Conservation (phyloP, 2,329 filamentous ascomycete species). For the Aspergillus sp. region DNA sequence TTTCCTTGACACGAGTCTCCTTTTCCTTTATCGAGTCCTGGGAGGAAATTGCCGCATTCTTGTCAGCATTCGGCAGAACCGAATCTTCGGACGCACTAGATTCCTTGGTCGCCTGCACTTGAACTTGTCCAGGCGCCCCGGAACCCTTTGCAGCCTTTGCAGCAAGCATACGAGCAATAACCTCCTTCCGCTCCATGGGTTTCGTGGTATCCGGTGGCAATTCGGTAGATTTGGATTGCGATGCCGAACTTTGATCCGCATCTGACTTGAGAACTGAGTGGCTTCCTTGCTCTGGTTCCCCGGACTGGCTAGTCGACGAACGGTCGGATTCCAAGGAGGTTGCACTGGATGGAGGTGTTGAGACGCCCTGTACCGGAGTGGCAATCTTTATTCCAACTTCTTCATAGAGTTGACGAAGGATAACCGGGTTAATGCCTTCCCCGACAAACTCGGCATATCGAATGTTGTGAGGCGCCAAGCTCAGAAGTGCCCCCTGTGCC, state of each 20-base stretch:
- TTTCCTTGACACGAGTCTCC: conserved; percentile 42
- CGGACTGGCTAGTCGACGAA: not conserved
- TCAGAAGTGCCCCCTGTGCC: conserved; percentile 68
- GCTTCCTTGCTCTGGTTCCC: not conserved
- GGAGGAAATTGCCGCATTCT: conserved; percentile 8
- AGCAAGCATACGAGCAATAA: conserved; percentile 75
- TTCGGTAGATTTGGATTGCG: not conserved
- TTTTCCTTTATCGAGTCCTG: conserved; percentile 27
- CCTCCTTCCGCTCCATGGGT: conserved; percentile 70
- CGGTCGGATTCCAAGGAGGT: not conserved
- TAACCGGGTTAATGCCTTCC: conserved; percentile 67
- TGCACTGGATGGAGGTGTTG: not conserved
- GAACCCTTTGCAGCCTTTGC: conserved; percentile 63
- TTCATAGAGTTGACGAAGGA: conserved; percentile 67
- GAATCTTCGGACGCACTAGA: conserved; percentile 9
- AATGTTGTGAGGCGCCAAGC: conserved; percentile 65
- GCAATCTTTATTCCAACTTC: conserved; percentile 63
- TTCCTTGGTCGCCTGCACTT: conserved; percentile 17
- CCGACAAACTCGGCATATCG: conserved; percentile 72
- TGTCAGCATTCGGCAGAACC: conserved; percentile 9
- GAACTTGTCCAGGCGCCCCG: conserved; percentile 17
- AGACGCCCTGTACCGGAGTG: conserved; percentile 16
- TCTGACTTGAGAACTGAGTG: not conserved
- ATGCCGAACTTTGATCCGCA: not conserved
- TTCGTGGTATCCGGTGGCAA: conserved; percentile 30